These are phyloP conservation scores for Panicum hallii DNA, from an alignment of 202 grass and related monocot genomes.

Conservation along the genomic window DNA sequence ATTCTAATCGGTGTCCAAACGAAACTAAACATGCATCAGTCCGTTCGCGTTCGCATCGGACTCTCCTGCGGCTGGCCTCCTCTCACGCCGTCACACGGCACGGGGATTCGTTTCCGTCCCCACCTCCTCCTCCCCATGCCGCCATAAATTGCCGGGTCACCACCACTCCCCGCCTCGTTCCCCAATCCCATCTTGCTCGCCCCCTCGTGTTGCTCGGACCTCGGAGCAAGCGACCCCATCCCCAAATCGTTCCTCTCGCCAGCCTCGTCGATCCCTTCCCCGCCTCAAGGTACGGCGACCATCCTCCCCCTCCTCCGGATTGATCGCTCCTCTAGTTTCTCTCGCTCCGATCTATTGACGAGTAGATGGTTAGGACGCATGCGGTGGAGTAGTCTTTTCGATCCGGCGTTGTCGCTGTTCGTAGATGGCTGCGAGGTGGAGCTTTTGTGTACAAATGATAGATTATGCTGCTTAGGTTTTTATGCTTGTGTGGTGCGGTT, in stretches of 20 bases:
- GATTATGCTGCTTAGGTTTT: not conserved
- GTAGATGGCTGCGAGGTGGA: not conserved
- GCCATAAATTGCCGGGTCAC: not conserved
- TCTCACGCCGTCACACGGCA: not conserved
- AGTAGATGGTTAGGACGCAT: not conserved
- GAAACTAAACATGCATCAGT: too few relatives aligned
- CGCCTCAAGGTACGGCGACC: not conserved
- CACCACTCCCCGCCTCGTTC: not conserved
- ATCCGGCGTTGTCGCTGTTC: not conserved
- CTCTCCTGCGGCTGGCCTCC: too few relatives aligned
- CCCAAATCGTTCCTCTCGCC: not conserved
- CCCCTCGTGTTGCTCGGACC: too few relatives aligned
- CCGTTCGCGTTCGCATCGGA: too few relatives aligned
- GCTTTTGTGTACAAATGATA: not conserved
- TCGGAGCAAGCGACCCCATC: not conserved
- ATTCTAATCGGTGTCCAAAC: too few relatives aligned
- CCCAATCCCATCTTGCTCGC: constrained; percentile 8
- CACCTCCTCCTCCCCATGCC: not conserved
- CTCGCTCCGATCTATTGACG: not conserved
- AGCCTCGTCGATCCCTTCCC: not conserved
- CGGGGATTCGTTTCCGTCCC: not conserved
- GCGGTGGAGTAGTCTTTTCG: not conserved
- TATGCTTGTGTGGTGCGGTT: too few relatives aligned
- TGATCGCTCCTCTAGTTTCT: not conserved
- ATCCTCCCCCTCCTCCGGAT: not conserved